Conservation (phyloP, 2,329 filamentous ascomycete species). For the Arachnopeziza araneosa region DNA sequence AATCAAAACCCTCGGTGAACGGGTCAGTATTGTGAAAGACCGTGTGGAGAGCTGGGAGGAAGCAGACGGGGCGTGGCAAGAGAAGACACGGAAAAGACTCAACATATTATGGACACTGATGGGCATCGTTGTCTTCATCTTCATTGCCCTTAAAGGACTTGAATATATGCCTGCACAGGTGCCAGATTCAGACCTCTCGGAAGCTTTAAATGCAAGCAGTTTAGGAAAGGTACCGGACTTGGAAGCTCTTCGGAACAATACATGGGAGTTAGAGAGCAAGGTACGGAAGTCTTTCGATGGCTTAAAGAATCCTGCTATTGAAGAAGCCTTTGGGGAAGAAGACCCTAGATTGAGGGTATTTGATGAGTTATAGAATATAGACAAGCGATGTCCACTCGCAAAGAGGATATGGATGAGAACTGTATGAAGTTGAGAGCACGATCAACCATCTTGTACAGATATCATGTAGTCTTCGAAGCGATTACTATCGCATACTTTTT, state of each 20-base stretch:
- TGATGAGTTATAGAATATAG: slow-evolving; percentile 27
- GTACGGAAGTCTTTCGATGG: slow-evolving; percentile 7
- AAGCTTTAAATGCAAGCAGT: neutral
- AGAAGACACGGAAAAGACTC: slow-evolving; percentile 58
- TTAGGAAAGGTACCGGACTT: neutral
- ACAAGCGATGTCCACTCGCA: neutral
- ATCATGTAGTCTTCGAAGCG: no score
- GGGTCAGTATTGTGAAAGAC: slow-evolving; percentile 58
- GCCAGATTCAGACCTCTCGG: neutral
- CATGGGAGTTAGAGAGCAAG: neutral
- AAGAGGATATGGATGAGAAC: neutral
- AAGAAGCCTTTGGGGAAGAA: slow-evolving; percentile 14
- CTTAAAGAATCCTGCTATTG: slow-evolving; percentile 10
- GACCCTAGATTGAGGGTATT: slow-evolving; percentile 28
- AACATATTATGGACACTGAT: slow-evolving; percentile 49
- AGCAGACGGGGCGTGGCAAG: slow-evolving; percentile 62
- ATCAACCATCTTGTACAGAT: no score
- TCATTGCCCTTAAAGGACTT: neutral
- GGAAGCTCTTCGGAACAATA: neutral
- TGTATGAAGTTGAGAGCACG: neutral
- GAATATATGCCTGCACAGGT: neutral
- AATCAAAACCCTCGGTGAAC: slow-evolving; percentile 52
- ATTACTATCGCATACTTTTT: no score
- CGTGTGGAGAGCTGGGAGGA: slow-evolving; percentile 64
- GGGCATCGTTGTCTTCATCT: neutral